Evolutionary conservation across 108 stramenopile genomes (phyloP).

Genomic region (Conticribra guillardii): DNA sequence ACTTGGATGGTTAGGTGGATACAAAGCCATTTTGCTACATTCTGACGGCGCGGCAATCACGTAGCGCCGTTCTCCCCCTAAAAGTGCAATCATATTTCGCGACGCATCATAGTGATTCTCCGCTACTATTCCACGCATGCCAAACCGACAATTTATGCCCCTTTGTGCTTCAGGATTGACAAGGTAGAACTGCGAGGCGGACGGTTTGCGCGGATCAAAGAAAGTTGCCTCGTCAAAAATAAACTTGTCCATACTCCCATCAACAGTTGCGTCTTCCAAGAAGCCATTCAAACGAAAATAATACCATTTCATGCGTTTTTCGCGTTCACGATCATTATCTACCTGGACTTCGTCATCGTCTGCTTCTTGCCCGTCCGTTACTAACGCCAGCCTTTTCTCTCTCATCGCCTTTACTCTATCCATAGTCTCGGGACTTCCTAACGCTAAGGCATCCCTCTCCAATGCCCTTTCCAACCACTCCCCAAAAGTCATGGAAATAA

Average conservation of each 20-base stretch:
- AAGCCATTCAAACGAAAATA: constrained; percentile 22
- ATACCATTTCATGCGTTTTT: constrained; percentile 28
- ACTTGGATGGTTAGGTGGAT: constrained; percentile 76
- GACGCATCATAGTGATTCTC: constrained; percentile 93
- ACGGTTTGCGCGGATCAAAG: constrained; percentile 40
- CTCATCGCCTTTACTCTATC: constrained; percentile 10
- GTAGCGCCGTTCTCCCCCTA: constrained; percentile 87
- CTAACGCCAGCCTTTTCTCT: constrained; percentile 3
- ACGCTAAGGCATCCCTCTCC: constrained; percentile 44
- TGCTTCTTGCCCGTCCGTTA: background rate
- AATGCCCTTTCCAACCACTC: constrained; percentile 65
- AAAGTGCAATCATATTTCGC: constrained; percentile 83
- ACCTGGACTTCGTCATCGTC: constrained; percentile 21
- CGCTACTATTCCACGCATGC: constrained; percentile 72
- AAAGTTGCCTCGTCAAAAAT: constrained; percentile 53
- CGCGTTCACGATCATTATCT: constrained; percentile 9
- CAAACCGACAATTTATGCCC: constrained; percentile 83
- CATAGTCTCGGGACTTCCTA: constrained; percentile 22
- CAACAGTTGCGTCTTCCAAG: constrained; percentile 4
- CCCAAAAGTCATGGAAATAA: constrained; percentile 41
- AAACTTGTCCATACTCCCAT: background rate
- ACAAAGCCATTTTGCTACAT: constrained; percentile 78
- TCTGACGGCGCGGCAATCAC: constrained; percentile 85
- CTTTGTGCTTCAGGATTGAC: constrained; percentile 54
- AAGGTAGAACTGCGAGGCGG: constrained; percentile 51